Conservation (phyloP, 1,284 basidiomycete species). For the Irpex sp. region DNA sequence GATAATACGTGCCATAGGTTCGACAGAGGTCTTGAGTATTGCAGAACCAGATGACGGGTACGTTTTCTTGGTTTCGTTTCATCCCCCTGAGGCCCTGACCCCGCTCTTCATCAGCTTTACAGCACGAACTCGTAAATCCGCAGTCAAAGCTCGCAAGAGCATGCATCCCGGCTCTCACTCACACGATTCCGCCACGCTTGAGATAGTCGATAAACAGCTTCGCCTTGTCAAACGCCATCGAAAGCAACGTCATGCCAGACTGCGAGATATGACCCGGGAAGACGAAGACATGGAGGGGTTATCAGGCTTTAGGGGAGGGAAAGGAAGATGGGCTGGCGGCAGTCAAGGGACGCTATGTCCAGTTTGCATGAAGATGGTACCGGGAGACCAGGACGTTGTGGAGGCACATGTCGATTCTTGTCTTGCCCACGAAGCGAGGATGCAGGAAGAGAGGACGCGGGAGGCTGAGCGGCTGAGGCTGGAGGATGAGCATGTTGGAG, state of each 20-base stretch:
- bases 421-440: constrained; percentile 54
- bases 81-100: neutral
- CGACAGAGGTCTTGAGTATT: constrained; percentile 49
- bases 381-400: constrained; percentile 74
- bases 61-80: constrained; percentile 24
- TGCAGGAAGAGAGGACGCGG: constrained; percentile 51
- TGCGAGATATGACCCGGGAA: constrained; percentile 72
- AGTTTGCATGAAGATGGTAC: constrained; percentile 64
- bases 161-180: constrained; percentile 41
- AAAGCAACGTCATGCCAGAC: constrained; percentile 66
- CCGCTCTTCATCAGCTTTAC: constrained; percentile 22
- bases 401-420: constrained; percentile 85
- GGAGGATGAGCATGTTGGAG: constrained; percentile 35
- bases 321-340: constrained; percentile 33
- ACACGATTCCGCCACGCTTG: constrained; percentile 40
- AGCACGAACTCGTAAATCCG: constrained; percentile 59
- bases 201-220: constrained; percentile 61
- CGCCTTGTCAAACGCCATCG: constrained; percentile 68
- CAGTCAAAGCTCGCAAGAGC: constrained; percentile 68
- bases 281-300: constrained; percentile 53
- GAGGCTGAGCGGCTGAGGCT: constrained; percentile 36
- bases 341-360: constrained; percentile 65
- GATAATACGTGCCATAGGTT: constrained; percentile 71
- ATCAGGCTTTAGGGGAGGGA: constrained; percentile 28
- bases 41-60: constrained; percentile 58